phyloP scores from a whole-genome alignment of 805 yeast genomes.

The Candida pseudofarinosa region DNA sequence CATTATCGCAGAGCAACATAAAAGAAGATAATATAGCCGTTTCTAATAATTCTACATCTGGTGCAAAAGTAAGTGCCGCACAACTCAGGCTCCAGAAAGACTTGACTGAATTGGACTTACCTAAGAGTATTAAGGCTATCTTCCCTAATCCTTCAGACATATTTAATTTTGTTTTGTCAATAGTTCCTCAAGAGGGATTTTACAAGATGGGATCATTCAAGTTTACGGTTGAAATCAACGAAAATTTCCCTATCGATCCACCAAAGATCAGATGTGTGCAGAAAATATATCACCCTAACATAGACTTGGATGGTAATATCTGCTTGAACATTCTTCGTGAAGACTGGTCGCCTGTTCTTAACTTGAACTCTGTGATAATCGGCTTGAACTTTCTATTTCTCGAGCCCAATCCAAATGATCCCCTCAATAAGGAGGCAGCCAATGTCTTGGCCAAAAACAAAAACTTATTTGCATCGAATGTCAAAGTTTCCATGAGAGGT shows the following conservation, averaged over 20 bases:
- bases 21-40: constrained; percentile 5
- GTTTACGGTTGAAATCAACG: constrained; percentile 63
- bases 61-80: constrained; percentile 45
- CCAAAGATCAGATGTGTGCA: constrained; percentile 75
- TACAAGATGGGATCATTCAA: constrained; percentile 66
- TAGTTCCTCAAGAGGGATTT: constrained; percentile 69
- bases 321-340: constrained; percentile 88
- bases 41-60: constrained; percentile 12
- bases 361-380: constrained; percentile 72
- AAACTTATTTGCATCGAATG: constrained; percentile 51
- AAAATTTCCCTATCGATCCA: constrained; percentile 86
- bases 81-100: constrained; percentile 76
- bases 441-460: constrained; percentile 39
- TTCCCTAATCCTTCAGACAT: constrained; percentile 54
- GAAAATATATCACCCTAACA: constrained; percentile 89
- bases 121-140: constrained; percentile 48
- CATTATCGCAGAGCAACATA: constrained; percentile 2
- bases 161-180: constrained; percentile 54
- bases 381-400: constrained; percentile 82
- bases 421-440: constrained; percentile 89
- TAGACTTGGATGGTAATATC: constrained; percentile 84
- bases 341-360: constrained; percentile 94
- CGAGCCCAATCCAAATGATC: constrained; percentile 91
- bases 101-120: constrained; percentile 63
- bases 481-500: constrained; percentile 68